Evolutionary conservation across 2,329 filamentous ascomycete species (phyloP), one percentile per base, ranked within the genome.

Genomic region (Diaporthe caulivora): DNA sequence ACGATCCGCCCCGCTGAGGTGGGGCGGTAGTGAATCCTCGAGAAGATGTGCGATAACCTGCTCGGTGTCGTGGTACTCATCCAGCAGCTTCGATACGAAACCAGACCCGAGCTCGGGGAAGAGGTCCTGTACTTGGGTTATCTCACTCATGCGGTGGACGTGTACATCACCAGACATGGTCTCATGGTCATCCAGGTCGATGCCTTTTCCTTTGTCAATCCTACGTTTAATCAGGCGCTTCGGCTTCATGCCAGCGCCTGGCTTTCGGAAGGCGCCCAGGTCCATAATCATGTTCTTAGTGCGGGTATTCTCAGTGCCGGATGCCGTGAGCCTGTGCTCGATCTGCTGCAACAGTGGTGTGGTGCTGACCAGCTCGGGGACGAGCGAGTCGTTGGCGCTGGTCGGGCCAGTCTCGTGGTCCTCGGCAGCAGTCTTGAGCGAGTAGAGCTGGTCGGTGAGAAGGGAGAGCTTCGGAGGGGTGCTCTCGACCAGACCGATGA

Each of bases 101-200:
- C 89, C 94, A 5, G 94, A 92, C 7, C 95, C 95, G 13, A 98
- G 86, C 75, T 97, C 91, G 0, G 96, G 95, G 79, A 98, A 98
- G 0, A 98, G 86, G 80, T 99, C 96, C 80, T 98, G 95, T n/a
- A 99, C 88, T 81, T 97, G 94, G 0, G 93, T 93, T 68, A 98
- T 91, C 64, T 96, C 90, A 78, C 93, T 95, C 90, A 97, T 93
- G 54, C 88, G 92, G 82, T 98, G 95, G 29, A 96, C 85, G 79
- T 97, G 94, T 44, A 95, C 85, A 55, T 89, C 86, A 3, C 81
- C 82, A 8, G 83, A 78, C 9, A 79, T 76, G 8, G 87, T 84
- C 10, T 82, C 80, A 4, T 81, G 79, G 57, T 83, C 82, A 51
- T 81, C 79, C 2, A 73, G 73, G 72, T 82, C 83, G 17, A 82